Conservation (phyloP, 23 red algal species). For the Gracilaria caudata region DNA sequence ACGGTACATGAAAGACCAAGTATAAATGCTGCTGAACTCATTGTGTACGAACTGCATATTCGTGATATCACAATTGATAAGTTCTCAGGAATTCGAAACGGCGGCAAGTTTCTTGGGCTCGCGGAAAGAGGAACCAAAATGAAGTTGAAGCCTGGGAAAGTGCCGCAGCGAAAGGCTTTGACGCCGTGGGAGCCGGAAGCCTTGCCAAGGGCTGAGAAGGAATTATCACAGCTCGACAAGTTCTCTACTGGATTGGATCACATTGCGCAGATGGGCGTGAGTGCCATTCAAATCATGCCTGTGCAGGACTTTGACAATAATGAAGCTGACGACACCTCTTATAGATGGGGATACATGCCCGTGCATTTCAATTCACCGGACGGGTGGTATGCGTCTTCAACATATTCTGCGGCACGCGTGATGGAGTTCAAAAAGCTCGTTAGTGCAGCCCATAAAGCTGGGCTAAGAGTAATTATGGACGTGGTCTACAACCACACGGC, state of each 20-base stretch:
- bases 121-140: slow-evolving; percentile 53
- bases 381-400: slow-evolving; percentile 85
- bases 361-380: slow-evolving; percentile 91
- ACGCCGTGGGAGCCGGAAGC: slow-evolving; percentile 35
- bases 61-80: slow-evolving; percentile 84
- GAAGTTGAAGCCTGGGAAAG: background rate
- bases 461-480: slow-evolving; percentile 92
- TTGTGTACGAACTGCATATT: slow-evolving; percentile 87
- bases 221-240: slow-evolving; percentile 26
- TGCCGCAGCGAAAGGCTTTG: background rate
- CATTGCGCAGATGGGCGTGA: slow-evolving; percentile 84
- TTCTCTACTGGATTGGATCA: slow-evolving; percentile 75
- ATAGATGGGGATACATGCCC: slow-evolving; percentile 97
- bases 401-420: slow-evolving; percentile 66
- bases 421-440: slow-evolving; percentile 91
- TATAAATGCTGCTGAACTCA: slow-evolving; percentile 17
- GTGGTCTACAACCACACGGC: slow-evolving; percentile 98
- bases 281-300: slow-evolving; percentile 80
- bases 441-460: slow-evolving; percentile 68
- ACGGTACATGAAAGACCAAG: slow-evolving; percentile 46
- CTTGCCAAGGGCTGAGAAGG: slow-evolving; percentile 19
- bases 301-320: slow-evolving; percentile 92
- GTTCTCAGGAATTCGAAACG: slow-evolving; percentile 23
- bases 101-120: slow-evolving; percentile 85
- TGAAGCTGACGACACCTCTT: slow-evolving; percentile 37